Evolutionary conservation across 805 yeast genomes (phyloP).

Genomic region (Jamesozyma lodderae): DNA sequence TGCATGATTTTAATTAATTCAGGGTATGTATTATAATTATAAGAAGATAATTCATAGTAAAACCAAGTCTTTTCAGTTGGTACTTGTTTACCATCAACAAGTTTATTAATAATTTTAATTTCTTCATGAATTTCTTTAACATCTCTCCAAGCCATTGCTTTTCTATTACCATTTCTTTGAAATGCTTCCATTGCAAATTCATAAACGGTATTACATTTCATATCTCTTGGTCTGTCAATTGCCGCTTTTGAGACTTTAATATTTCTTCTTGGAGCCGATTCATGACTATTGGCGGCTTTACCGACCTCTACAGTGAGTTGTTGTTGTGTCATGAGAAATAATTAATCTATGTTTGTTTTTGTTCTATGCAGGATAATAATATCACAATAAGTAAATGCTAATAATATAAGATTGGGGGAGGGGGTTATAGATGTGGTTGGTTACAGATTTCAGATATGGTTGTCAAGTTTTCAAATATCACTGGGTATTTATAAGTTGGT

Average conservation of each 20-base stretch:
- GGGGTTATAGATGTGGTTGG: no score
- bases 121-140: constrained; percentile 67
- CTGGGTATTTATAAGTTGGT: no score
- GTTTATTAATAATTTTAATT: constrained; percentile 61
- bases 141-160: constrained; percentile 73
- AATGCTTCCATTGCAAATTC: constrained; percentile 61
- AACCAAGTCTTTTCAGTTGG: constrained; percentile 80
- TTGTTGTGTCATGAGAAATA: no score
- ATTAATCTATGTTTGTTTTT: no score
- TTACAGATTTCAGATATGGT: no score
- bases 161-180: constrained; percentile 41
- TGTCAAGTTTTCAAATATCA: no score
- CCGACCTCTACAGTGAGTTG: constrained; percentile 59
- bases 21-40: constrained; percentile 53
- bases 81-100: constrained; percentile 65
- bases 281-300: constrained; percentile 55
- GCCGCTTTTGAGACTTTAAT: constrained; percentile 34
- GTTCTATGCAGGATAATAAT: no score
- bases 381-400: no score
- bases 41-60: constrained; percentile 69
- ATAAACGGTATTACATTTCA: constrained; percentile 58
- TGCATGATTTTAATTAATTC: constrained; percentile 44
- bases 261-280: constrained; percentile 76
- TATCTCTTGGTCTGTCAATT: constrained; percentile 52
- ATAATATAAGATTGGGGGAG: no score